Conservation (phyloP, 176 grass and related monocot genomes). For the Zoysia japonica region DNA sequence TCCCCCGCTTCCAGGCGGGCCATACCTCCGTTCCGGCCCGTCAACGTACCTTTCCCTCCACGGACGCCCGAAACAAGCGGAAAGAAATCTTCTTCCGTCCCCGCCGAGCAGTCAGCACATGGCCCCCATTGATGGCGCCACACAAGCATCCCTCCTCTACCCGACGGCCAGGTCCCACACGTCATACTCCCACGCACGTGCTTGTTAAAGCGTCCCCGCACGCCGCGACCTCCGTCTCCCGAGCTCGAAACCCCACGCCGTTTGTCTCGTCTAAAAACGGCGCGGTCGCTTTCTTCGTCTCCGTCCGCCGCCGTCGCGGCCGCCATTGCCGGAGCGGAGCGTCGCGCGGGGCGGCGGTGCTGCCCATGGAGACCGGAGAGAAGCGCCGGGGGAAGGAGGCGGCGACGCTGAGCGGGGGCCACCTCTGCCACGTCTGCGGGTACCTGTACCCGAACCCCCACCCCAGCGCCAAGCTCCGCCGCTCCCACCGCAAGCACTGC, state of each 20-base stretch:
- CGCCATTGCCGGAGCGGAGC: constrained; percentile 13
- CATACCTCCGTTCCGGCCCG: no score
- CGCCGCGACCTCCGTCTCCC: no score
- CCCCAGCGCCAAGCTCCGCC: constrained; percentile 71
- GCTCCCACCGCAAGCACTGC: constrained; percentile 67
- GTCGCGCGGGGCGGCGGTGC: neutral
- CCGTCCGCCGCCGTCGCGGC: constrained; percentile 16
- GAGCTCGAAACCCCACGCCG: constrained; percentile 16
- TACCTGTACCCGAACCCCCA: constrained; percentile 61
- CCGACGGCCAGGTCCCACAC: neutral
- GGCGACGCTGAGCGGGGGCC: constrained; percentile 45
- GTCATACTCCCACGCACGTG: neutral
- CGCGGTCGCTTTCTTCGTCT: neutral
- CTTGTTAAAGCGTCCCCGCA: neutral
- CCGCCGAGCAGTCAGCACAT: no score
- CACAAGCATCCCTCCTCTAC: no score
- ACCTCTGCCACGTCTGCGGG: constrained; percentile 66
- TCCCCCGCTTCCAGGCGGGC: no score
- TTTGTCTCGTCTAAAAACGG: constrained; percentile 30
- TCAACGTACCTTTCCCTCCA: neutral
- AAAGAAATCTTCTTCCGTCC: no score
- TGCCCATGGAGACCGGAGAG: constrained; percentile 41
- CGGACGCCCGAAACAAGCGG: constrained; percentile 23
- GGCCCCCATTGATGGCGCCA: no score
- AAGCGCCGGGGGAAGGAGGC: constrained; percentile 29